Evolutionary conservation across 768 basidiomycete genomes (phyloP).

Genomic region (Solioccasus polychromus): DNA sequence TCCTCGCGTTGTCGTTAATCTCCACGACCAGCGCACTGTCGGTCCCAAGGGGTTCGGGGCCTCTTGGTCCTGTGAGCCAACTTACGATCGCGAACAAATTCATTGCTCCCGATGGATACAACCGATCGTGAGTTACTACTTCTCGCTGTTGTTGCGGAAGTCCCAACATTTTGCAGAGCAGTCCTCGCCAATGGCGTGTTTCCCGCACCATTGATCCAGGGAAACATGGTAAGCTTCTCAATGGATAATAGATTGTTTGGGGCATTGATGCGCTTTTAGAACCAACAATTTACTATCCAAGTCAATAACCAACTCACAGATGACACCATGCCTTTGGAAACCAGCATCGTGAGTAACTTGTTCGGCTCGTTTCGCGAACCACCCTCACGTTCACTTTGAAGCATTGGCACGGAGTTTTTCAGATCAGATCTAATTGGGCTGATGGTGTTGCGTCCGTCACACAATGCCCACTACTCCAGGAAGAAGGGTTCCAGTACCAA

Average conservation of each 20-base stretch:
- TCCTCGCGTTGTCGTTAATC: slow-evolving; percentile 12
- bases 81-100: slow-evolving; percentile 35
- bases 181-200: slow-evolving; percentile 43
- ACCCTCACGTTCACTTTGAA: slow-evolving; percentile 12
- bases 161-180: slow-evolving; percentile 35
- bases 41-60: background rate
- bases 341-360: slow-evolving; percentile 33
- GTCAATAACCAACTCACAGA: slow-evolving; percentile 46
- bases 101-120: slow-evolving; percentile 45
- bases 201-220: slow-evolving; percentile 46
- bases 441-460: slow-evolving; percentile 39
- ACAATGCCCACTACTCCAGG: slow-evolving; percentile 41
- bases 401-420: slow-evolving; percentile 34
- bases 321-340: slow-evolving; percentile 44
- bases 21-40: slow-evolving; percentile 2
- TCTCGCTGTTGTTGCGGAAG: too few relatives aligned
- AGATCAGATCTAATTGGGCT: slow-evolving; percentile 28
- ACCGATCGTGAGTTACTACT: slow-evolving; percentile 35
- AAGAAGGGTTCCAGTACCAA: slow-evolving; percentile 35
- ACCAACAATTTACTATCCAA: slow-evolving; percentile 37
- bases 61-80: slow-evolving; percentile 15
- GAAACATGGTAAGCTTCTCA: slow-evolving; percentile 29
- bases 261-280: slow-evolving; percentile 24
- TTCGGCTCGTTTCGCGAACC: slow-evolving; percentile 3
- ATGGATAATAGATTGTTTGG: too few relatives aligned